Evolutionary conservation across 179 eudicot genomes (phyloP).

Genomic region (Beta macrorhiza): DNA sequence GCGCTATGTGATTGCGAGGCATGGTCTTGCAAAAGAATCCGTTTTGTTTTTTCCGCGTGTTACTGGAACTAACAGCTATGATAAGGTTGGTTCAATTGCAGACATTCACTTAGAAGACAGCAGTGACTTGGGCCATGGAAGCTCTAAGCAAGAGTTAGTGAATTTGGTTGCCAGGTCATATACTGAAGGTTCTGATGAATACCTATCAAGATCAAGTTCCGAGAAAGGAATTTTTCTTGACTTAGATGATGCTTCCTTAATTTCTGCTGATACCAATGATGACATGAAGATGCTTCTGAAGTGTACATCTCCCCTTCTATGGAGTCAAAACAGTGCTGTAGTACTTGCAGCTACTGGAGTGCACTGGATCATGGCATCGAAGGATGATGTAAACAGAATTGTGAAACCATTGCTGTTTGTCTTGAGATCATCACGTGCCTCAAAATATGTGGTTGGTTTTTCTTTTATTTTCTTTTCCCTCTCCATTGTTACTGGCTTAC

Average conservation of each 20-base stretch:
- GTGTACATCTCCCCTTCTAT: conserved; percentile 85
- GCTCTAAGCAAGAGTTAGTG: conserved; percentile 41
- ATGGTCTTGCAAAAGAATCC: conserved; percentile 92
- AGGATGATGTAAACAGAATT: conserved; percentile 61
- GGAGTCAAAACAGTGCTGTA: conserved; percentile 98
- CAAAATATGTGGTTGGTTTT: conserved; percentile 79
- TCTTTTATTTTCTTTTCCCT: background rate
- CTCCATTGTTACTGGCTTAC: background rate
- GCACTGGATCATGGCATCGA: conserved; percentile 99
- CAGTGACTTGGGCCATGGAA: conserved; percentile 32
- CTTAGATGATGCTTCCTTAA: conserved; percentile 45
- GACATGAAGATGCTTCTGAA: conserved; percentile 82
- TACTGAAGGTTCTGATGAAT: conserved; percentile 91
- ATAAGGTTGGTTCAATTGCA: conserved; percentile 37
- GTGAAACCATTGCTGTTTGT: conserved; percentile 88
- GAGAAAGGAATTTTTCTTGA: conserved; percentile 31
- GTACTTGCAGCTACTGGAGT: conserved; percentile 98
- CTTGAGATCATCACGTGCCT: conserved; percentile 78
- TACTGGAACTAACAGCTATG: conserved; percentile 29
- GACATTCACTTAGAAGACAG: conserved; percentile 31
- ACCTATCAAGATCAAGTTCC: conserved; percentile 54
- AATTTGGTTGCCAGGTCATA: conserved; percentile 68
- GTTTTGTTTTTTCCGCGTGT: conserved; percentile 51
- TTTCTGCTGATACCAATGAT: conserved; percentile 67
- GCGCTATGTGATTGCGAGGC: conserved; percentile 82